Evolutionary conservation across 805 yeast genomes (phyloP).

Genomic region (Tetrapisispora arboricola): DNA sequence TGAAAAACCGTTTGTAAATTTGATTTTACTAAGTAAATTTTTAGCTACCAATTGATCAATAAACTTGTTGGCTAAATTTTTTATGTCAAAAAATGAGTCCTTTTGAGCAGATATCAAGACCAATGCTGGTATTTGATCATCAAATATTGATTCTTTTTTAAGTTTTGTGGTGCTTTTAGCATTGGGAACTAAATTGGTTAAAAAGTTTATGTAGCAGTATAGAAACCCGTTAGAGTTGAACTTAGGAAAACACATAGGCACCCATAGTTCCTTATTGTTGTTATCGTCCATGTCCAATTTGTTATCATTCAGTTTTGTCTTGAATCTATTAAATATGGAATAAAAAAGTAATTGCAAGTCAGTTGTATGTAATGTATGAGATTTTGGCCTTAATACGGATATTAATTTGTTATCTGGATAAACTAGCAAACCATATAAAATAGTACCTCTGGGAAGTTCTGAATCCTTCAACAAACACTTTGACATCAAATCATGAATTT

Average conservation of each 20-base stretch:
- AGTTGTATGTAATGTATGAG: constrained; percentile 69
- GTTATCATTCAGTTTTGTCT: constrained; percentile 4
- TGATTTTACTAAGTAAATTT: background rate
- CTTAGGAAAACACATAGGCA: constrained; percentile 84
- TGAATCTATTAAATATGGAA: constrained; percentile 44
- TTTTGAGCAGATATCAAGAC: constrained; percentile 48
- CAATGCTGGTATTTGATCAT: constrained; percentile 28
- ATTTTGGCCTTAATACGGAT: constrained; percentile 62
- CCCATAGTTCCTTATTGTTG: constrained; percentile 71
- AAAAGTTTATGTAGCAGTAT: constrained; percentile 64
- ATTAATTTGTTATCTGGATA: constrained; percentile 54
- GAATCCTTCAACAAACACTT: constrained; percentile 15
- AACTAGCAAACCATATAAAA: constrained; percentile 68
- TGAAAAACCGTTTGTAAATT: constrained; percentile 26
- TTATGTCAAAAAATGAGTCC: constrained; percentile 68
- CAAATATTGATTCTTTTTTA: background rate
- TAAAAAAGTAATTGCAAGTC: constrained; percentile 70
- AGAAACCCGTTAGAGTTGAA: constrained; percentile 84
- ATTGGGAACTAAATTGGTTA: constrained; percentile 23
- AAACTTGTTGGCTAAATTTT: constrained; percentile 46
- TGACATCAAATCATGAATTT: constrained; percentile 31
- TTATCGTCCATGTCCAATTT: constrained; percentile 8
- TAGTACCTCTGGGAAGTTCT: constrained; percentile 35
- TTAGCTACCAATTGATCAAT: constrained; percentile 17
- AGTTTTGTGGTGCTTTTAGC: too few relatives aligned